Conservation (phyloP, 345 rosid genomes). For the Corchorus capsularis region DNA sequence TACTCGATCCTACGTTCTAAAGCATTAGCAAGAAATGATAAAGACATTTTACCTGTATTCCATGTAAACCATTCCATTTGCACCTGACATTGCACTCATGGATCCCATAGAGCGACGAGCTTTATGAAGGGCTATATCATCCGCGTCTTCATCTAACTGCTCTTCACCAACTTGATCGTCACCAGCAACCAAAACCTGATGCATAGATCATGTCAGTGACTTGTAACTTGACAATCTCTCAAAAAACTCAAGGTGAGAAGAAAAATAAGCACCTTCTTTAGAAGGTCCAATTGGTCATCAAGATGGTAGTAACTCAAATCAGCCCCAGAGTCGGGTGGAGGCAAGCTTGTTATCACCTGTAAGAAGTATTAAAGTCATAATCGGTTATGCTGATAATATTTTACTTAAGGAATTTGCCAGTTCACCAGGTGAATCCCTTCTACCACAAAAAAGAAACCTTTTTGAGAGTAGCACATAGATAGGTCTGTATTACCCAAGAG, state of each 20-base stretch:
- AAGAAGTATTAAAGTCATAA: conserved; percentile 17
- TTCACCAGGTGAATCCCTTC: not conserved
- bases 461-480: conserved; percentile 4
- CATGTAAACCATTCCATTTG: conserved; percentile 85
- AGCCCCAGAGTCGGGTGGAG: conserved; percentile 81
- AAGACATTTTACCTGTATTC: conserved; percentile 63
- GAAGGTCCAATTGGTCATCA: conserved; percentile 79
- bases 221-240: not conserved
- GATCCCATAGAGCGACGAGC: conserved; percentile 64
- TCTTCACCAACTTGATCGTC: conserved; percentile 85
- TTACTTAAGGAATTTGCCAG: not conserved
- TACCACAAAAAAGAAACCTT: not conserved
- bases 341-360: conserved; percentile 87
- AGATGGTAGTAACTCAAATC: conserved; percentile 66
- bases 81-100: conserved; percentile 90
- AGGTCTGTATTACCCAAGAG: too few relatives aligned
- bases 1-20: not conserved
- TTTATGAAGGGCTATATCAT: conserved; percentile 76
- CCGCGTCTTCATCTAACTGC: conserved; percentile 89
- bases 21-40: not conserved
- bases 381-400: not conserved
- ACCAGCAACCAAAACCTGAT: conserved; percentile 79
- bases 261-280: conserved; percentile 51
- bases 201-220: conserved; percentile 20
- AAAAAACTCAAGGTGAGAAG: not conserved